Evolutionary conservation across 2,329 filamentous ascomycete species (phyloP).

Genomic region (Cadophora malorum): DNA sequence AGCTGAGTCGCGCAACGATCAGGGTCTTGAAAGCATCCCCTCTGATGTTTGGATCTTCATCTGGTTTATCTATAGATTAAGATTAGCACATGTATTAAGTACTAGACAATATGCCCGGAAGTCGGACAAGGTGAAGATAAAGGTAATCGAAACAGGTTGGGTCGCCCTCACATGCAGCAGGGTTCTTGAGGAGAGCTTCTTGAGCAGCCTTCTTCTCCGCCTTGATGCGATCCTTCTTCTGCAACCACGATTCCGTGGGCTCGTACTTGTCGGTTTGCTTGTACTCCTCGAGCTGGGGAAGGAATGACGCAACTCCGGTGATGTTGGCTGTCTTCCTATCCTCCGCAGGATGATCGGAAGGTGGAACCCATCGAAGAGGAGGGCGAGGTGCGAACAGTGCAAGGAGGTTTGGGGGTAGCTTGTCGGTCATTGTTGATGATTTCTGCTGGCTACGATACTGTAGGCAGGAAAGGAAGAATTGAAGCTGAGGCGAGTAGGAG

Average conservation of each 20-base stretch:
- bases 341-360: conserved; percentile 82
- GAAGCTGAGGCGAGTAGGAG: not conserved
- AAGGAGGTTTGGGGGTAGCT: conserved; percentile 89
- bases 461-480: conserved; percentile 7
- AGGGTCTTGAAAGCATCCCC: conserved; percentile 96
- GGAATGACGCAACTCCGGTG: conserved; percentile 74
- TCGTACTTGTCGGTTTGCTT: conserved; percentile 77
- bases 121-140: conserved; percentile 38
- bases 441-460: conserved; percentile 9
- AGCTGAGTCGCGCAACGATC: conserved; percentile 88
- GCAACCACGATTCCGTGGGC: conserved; percentile 91
- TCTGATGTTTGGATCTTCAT: conserved; percentile 84
- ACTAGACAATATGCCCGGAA: conserved; percentile 31
- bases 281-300: conserved; percentile 77
- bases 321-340: conserved; percentile 78
- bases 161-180: conserved; percentile 43
- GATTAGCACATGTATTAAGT: conserved; percentile 35
- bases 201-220: conserved; percentile 76
- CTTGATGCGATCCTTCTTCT: conserved; percentile 84
- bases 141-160: conserved; percentile 39
- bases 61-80: conserved; percentile 70
- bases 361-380: conserved; percentile 86
- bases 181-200: conserved; percentile 54
- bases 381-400: conserved; percentile 95
- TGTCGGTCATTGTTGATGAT: conserved; percentile 80